Conservation (phyloP, 208 protist genomes). For the Novymonas esmeraldas region DNA sequence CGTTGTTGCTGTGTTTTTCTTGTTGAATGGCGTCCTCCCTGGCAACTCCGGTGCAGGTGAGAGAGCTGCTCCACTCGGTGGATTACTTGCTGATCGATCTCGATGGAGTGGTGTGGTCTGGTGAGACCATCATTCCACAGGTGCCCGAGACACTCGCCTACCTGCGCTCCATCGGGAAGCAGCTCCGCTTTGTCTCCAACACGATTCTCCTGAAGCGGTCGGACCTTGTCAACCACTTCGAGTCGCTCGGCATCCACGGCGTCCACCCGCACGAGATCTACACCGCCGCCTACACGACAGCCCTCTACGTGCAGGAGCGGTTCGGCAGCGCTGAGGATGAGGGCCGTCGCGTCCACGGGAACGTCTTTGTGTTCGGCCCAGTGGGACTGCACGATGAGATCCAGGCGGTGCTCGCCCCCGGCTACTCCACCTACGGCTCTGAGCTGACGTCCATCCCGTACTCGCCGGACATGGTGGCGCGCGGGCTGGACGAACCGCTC, state of each 20-base stretch:
- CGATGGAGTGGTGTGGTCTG: slow-evolving; percentile 72
- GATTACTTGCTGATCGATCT: slow-evolving; percentile 68
- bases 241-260: slow-evolving; percentile 35
- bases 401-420: slow-evolving; percentile 46
- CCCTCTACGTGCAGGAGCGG: slow-evolving; percentile 43
- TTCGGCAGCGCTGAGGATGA: slow-evolving; percentile 10
- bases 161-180: slow-evolving; percentile 39
- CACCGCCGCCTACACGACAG: slow-evolving; percentile 64
- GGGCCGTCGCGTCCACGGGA: slow-evolving; percentile 51
- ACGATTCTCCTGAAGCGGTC: slow-evolving; percentile 51
- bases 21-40: slow-evolving; percentile 1
- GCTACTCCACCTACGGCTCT: slow-evolving; percentile 61
- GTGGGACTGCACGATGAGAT: slow-evolving; percentile 63
- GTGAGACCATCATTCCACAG: slow-evolving; percentile 35
- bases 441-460: slow-evolving; percentile 54
- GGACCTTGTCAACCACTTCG: slow-evolving; percentile 32
- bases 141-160: slow-evolving; percentile 51
- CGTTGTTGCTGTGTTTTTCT: no score
- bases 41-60: background rate
- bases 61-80: slow-evolving; percentile 18
- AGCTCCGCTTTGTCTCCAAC: slow-evolving; percentile 72
- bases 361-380: slow-evolving; percentile 66
- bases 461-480: slow-evolving; percentile 21
- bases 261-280: slow-evolving; percentile 45
- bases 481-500: slow-evolving; percentile 30